Evolutionary conservation across 257 asterid species (phyloP), one percentile per base, ranked within the genome.

Genomic region (Eucommia ulmoides): DNA sequence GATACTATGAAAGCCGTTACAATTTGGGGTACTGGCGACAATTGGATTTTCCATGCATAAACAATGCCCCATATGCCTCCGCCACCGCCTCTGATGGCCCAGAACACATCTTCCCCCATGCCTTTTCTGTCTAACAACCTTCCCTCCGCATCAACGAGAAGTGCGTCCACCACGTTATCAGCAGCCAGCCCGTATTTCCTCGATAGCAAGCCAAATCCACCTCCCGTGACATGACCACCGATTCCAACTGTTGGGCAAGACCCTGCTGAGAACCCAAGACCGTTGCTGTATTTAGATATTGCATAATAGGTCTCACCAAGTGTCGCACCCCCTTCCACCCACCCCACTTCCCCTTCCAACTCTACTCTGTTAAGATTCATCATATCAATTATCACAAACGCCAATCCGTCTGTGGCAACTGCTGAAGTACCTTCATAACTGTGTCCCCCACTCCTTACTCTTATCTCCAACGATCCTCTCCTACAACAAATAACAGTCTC

Each of bases 291-390:
- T 15, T 65, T 73, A 0, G 80, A 69, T 51, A 74, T 65, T 47
- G 74, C 21, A 50, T 65, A 74, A 42, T 74, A 74, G 23, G 69
- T 65, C 38, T 74, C 74, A 8, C 80, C 80, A 0, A 66, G 19
- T 0, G 80, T 74, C 0, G 80, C 76, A 4, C 77, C 80, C 7
- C 74, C 69, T 33, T 74, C 74, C 11, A 71, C 76, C 80, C 76
- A 74, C 2, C 71, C 73, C 33, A 54, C 55, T 45, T 53, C 59
- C 38, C 8, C 7, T 12, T 29, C 38, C 38, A 29, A 29, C 7
- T 29, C 38, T 12, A 29, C 38, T 29, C 38, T 7, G 38, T 29
- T 29, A 7, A 29, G 38, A 29, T 29, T 29, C 38, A 29, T 29
- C 38, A 29, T 29, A 12, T 29, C 38, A 29, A 29, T 29, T 12